Conservation (phyloP, 352 stramenopile species). For the Globisporangium apiculatum region DNA sequence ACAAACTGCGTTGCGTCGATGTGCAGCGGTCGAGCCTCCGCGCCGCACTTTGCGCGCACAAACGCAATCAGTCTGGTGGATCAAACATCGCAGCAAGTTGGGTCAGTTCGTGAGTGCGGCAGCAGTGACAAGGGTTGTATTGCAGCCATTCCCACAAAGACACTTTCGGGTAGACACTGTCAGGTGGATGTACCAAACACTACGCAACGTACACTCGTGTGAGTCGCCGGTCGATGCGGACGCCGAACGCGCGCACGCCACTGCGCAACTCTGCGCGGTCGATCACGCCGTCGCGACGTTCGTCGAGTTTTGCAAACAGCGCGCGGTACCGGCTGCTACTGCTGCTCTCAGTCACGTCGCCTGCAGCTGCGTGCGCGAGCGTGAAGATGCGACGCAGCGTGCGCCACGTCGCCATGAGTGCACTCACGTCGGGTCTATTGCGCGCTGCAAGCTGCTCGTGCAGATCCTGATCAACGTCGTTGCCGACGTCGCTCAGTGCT, state of each 20-base stretch:
- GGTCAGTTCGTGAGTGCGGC: no score
- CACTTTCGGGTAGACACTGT: no score
- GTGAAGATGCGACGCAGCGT: conserved; percentile 43
- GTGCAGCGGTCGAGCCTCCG: conserved; percentile 28
- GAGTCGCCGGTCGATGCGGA: conserved; percentile 54
- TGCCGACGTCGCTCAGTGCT: conserved; percentile 4
- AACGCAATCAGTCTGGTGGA: conserved; percentile 37
- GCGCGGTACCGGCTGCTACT: conserved; percentile 6
- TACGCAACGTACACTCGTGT: conserved; percentile 41
- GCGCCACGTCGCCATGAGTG: conserved; percentile 39
- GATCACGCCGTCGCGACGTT: conserved; percentile 38
- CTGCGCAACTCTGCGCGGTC: conserved; percentile 60
- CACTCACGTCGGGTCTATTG: conserved; percentile 26
- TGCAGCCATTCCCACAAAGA: neutral
- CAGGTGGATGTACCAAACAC: no score
- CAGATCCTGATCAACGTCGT: conserved; percentile 3
- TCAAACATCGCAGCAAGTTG: neutral
- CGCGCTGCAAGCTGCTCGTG: conserved; percentile 3
- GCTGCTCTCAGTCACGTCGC: neutral
- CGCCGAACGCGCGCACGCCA: conserved; percentile 33
- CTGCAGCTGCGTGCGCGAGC: conserved; percentile 14
- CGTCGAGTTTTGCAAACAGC: conserved; percentile 45
- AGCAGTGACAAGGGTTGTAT: neutral
- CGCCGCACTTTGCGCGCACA: conserved; percentile 35
- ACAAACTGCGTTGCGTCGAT: conserved; percentile 44